Base-by-base conservation (phyloP, 2,329 filamentous ascomycete genomes). In the Aureobasidium vineae region DNA sequence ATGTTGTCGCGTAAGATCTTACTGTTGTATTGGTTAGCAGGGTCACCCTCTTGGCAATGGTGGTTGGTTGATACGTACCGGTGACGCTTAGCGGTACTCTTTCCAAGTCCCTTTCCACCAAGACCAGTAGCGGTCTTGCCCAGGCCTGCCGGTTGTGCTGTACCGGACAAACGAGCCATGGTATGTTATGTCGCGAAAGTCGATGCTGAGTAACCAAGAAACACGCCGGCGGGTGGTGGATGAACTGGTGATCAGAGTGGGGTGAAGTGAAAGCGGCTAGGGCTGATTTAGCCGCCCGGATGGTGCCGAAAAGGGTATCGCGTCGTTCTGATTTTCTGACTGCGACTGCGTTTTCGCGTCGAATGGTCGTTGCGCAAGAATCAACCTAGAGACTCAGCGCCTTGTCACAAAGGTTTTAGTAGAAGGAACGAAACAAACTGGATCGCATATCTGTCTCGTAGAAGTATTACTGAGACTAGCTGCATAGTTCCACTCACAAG, bases 1-100 rank as follows among this genome's bases (percentile, higher is more conserved):
- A 68, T 68, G 49, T 68, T 68, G 61, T 68, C 67, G 10, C 56
- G 45, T 10, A 68, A 36, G 28, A 68, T 66, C 57, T 68, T 68
- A 4, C 67, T 68, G 21, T 56, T 3, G 3, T 19, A 36, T 19
- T 21, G 1, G 26, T 67, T 31, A 65, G 28, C 52, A 59, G 40
- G 57, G 23, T 66, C 21, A 28, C 57, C 11, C 33, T 7, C 10
- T 10, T 15, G 23, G 31, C 53, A 54, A 31, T 13, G 28, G 47
- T 40, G 11, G 5, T 40, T 5, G 19, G 16, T 49, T 23, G 33
- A 23, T n/a, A 49, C 33, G 28, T 54, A 64, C 57, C 60, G 47
- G 41, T 59, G 60, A 16, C 59, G 47, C 52, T 65, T 63, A 21
- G 52, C 45, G 3, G 28, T 23, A 21, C 40, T 31, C 31, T 64